Percentiles rank a stretch among this genome's conserved stretches.
These are phyloP conservation scores for Trichophaea hybrida DNA, from an alignment of 2,329 filamentous ascomycete species.

Conservation along the genomic window DNA sequence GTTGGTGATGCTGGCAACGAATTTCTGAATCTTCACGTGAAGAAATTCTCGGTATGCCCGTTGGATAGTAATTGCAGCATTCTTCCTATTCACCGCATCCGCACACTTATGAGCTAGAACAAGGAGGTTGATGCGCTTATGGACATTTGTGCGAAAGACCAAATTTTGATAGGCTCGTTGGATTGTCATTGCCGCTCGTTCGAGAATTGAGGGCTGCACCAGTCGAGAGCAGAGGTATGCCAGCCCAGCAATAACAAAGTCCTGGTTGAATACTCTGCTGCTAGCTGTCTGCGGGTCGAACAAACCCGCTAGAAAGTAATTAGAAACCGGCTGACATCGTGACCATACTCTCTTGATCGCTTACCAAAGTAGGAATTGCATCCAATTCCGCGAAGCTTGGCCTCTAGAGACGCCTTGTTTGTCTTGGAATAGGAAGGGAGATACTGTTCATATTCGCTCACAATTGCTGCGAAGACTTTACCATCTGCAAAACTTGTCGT, in stretches of 20 bases:
- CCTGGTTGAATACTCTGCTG: constrained; percentile 38
- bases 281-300: constrained; percentile 32
- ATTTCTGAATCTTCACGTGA: constrained; percentile 28
- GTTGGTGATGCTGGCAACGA: constrained; percentile 27
- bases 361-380: constrained; percentile 35
- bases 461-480: constrained; percentile 40
- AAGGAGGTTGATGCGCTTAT: constrained; percentile 31
- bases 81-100: constrained; percentile 35
- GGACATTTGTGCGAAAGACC: constrained; percentile 27
- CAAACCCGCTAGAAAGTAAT: constrained; percentile 10
- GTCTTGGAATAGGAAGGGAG: constrained; percentile 27
- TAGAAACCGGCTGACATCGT: background rate
- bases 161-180: constrained; percentile 39
- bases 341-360: constrained; percentile 6
- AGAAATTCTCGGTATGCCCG: constrained; percentile 33
- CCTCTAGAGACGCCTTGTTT: constrained; percentile 23
- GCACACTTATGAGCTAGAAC: constrained; percentile 37
- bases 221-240: constrained; percentile 47
- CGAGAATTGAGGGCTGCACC: constrained; percentile 35
- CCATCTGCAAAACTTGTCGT: constrained; percentile 45
- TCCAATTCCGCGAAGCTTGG: constrained; percentile 32
- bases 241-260: constrained; percentile 43
- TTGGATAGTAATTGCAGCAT: constrained; percentile 32
- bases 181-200: constrained; percentile 37
- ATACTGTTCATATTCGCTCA: constrained; percentile 42